phyloP scores from a whole-genome alignment of 805 yeast species.

The Tetrapisispora arboricola region DNA sequence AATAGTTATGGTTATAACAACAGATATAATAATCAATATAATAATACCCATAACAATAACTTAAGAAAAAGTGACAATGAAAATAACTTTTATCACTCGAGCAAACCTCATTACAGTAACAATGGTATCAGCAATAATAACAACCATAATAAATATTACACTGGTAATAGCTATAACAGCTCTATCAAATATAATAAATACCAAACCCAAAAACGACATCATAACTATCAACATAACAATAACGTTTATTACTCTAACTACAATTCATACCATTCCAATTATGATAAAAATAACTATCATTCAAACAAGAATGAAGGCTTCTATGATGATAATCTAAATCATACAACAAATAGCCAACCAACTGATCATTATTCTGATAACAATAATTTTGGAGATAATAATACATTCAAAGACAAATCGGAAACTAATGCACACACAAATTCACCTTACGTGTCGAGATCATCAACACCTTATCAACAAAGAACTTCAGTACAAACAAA shows the following conservation, averaged over 20 bases:
- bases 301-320: not conserved
- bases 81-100: too few species aligned
- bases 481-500: not conserved
- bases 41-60: not conserved
- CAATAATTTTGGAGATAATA: not conserved
- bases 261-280: not conserved
- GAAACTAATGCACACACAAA: too few species aligned
- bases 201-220: not conserved
- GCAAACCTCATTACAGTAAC: too few species aligned
- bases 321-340: conserved; percentile 1
- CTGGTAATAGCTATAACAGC: not conserved
- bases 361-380: not conserved
- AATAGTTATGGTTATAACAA: not conserved
- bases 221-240: not conserved
- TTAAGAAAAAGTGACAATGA: too few species aligned
- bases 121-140: not conserved
- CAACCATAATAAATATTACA: not conserved
- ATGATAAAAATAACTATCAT: not conserved
- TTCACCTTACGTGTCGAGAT: conserved; percentile 2
- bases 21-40: not conserved
- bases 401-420: too few species aligned
- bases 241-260: not conserved
- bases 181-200: not conserved
- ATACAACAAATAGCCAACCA: not conserved
- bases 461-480: conserved; percentile 2